Conservation (phyloP, 2,329 filamentous ascomycete genomes). For the Cytospora leucostoma region DNA sequence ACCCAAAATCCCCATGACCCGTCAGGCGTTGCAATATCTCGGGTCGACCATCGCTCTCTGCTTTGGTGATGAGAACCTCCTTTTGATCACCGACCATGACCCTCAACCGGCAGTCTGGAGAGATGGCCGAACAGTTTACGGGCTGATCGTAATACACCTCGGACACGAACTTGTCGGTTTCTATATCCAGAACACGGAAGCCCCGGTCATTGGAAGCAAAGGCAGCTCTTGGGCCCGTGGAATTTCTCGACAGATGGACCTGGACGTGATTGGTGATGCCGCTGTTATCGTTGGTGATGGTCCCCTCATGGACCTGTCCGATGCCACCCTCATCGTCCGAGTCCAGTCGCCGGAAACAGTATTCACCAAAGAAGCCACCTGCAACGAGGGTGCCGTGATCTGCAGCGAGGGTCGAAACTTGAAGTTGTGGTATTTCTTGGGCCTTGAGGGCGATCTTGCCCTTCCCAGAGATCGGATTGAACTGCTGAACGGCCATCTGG, state of each 20-base stretch:
- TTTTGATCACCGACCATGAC: conserved; percentile 71
- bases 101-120: conserved; percentile 70
- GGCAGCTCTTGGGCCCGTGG: conserved; percentile 54
- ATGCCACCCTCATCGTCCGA: conserved; percentile 39
- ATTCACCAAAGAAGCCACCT: conserved; percentile 60
- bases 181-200: conserved; percentile 60
- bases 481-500: conserved; percentile 49
- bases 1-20: conserved; percentile 71
- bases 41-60: conserved; percentile 57
- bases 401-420: conserved; percentile 53
- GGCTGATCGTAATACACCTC: conserved; percentile 57
- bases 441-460: conserved; percentile 47
- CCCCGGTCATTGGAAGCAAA: conserved; percentile 65
- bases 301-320: conserved; percentile 44
- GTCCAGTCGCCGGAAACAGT: conserved; percentile 51
- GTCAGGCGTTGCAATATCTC: conserved; percentile 57
- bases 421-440: conserved; percentile 34
- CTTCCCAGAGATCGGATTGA: conserved; percentile 52
- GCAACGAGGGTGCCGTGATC: conserved; percentile 58
- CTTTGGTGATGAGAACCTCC: conserved; percentile 67
- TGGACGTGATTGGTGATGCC: conserved; percentile 68
- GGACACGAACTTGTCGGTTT: conserved; percentile 59
- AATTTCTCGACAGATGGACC: conserved; percentile 55
- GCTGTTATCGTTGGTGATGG: conserved; percentile 49
- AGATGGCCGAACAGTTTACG: conserved; percentile 73